Conservation (phyloP, 2,329 filamentous ascomycete species). For the Alternaria sp. region DNA sequence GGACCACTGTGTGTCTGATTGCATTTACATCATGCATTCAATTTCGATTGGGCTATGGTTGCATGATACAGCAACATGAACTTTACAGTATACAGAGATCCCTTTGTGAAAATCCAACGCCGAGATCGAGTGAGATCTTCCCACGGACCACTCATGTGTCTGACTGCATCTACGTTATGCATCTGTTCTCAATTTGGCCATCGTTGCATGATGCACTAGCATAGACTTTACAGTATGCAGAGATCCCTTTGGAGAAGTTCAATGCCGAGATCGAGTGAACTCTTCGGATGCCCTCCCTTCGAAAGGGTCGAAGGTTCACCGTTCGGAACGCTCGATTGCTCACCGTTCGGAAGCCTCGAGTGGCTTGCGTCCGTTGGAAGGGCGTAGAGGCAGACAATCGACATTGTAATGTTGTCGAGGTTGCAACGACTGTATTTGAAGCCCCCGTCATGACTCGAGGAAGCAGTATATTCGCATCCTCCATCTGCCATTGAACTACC, state of each 20-base stretch:
- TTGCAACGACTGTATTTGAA: neutral
- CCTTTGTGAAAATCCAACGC: neutral
- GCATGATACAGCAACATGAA: too few species aligned
- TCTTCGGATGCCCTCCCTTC: neutral
- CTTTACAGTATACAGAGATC: neutral
- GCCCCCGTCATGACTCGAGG: neutral
- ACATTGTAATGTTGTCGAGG: neutral
- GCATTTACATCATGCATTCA: neutral
- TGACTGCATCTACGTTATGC: neutral
- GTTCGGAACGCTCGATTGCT: too few species aligned
- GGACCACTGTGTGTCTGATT: neutral
- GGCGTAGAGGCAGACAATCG: neutral
- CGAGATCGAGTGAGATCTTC: neutral
- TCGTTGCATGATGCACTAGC: neutral
- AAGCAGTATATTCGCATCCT: neutral
- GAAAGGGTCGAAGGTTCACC: neutral
- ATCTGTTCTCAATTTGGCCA: neutral
- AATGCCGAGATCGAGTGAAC: neutral
- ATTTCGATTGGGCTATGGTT: neutral
- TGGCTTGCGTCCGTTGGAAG: neutral
- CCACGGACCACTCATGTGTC: neutral
- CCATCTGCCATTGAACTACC: neutral
- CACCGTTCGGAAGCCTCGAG: neutral
- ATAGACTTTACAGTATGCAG: neutral
- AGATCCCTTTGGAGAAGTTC: neutral